Conservation (phyloP, 805 yeast species). For the Candida xyloterini region DNA sequence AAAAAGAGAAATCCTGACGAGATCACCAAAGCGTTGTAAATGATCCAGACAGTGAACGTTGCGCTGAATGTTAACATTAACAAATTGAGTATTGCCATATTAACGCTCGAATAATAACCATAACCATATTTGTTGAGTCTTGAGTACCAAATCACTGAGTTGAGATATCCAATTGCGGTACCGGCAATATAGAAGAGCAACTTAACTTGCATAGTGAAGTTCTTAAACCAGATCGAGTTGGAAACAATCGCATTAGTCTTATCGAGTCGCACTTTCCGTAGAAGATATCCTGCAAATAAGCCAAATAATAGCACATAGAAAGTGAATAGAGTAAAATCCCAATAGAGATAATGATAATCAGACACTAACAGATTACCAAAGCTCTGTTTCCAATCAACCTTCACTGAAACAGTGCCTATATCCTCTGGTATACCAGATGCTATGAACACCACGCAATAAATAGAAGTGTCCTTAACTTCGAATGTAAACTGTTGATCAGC, state of each 20-base stretch:
- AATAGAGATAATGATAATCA: constrained; percentile 28
- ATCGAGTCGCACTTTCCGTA: constrained; percentile 12
- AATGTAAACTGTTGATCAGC: constrained; percentile 11
- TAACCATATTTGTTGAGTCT: constrained; percentile 30
- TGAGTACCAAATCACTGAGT: constrained; percentile 16
- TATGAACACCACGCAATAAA: constrained; percentile 29
- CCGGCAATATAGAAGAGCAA: constrained; percentile 22
- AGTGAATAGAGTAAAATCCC: constrained; percentile 21
- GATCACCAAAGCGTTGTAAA: constrained; percentile 31
- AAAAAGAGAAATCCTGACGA: constrained; percentile 28
- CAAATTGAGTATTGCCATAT: constrained; percentile 23
- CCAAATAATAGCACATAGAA: constrained; percentile 19
- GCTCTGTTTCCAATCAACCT: constrained; percentile 33
- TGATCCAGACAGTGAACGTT: constrained; percentile 29
- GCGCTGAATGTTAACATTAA: constrained; percentile 24
- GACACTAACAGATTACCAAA: constrained; percentile 30
- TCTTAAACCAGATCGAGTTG: constrained; percentile 17
- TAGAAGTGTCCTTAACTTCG: constrained; percentile 19
- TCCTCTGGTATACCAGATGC: constrained; percentile 16
- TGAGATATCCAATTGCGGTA: constrained; percentile 18
- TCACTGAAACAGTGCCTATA: constrained; percentile 11
- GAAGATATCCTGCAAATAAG: constrained; percentile 17
- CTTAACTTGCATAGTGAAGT: constrained; percentile 27
- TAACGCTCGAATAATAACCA: constrained; percentile 16
- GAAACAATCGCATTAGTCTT: constrained; percentile 22